Base-by-base conservation (phyloP, 164 flowering plant species). In the Pachysandra terminalis region DNA sequence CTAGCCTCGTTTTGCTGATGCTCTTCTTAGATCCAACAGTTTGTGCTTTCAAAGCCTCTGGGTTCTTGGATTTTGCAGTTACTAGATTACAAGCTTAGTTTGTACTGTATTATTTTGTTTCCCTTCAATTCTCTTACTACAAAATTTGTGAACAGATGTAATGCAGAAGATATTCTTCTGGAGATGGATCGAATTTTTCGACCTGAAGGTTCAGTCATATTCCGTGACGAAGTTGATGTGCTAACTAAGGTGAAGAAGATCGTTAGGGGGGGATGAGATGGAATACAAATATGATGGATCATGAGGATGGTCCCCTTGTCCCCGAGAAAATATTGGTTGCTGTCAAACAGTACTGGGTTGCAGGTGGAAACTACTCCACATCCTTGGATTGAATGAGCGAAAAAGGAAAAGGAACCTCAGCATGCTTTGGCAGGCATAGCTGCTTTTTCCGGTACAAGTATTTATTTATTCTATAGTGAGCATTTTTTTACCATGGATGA, bases 171-270 rank as follows among this genome's bases (percentile, higher is more conserved):
- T 80, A 87, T 93, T 74, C 89, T 93, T 71, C 62, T 90, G 59
- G 98, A 90, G 85, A 93, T 93, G 96, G 98, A 93, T 68, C 75
- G 98, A 24, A 93, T 93, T 69, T 57, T 93, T 71, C 79, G 98
- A 49, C 98, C 98, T 16, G 98, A 93, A 78, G 98, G 98, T 6
- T 91, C 98, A 37, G 86, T 93, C 22, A 89, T 93, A 71, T 69
- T 93, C 79, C 89, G 98, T 0, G 98, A 93, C 54, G 88, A 90
- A 68, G 91, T 89, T 10, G 93, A 90, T 71, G 83, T 74, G 63
- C 64, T 93, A 24, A 78, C 84, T 35, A 87, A 84, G 82, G 90
- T 93, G 68, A 83, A 82, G 84, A 86, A 77, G 74, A 77, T 86
- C 12, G 81, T 72, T 0, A n/a, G n/a, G 78, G 70, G 64, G 95